phyloP scores from a whole-genome alignment of 164 flowering plant species.

The Buxus sempervirens region DNA sequence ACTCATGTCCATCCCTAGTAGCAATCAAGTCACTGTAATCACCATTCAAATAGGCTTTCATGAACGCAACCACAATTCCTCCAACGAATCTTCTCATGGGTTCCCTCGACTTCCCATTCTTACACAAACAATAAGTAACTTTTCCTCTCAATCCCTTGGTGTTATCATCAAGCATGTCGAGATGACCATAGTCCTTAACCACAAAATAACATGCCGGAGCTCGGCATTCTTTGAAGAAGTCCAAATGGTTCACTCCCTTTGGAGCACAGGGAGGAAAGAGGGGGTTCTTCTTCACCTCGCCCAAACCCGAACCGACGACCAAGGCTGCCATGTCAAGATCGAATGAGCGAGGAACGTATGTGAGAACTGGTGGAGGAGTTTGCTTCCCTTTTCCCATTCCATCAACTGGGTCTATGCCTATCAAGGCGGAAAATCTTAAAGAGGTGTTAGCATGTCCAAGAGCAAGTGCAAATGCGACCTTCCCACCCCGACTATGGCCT shows the following conservation, averaged over 20 bases:
- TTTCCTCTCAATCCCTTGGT: constrained; percentile 71
- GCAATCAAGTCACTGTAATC: constrained; percentile 31
- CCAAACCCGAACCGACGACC: constrained; percentile 78
- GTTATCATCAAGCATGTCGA: constrained; percentile 82
- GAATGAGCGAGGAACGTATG: constrained; percentile 67
- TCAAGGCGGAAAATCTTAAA: constrained; percentile 54
- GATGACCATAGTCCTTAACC: constrained; percentile 73
- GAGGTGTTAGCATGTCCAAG: constrained; percentile 30
- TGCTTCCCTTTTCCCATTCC: constrained; percentile 73
- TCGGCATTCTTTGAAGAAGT: constrained; percentile 56
- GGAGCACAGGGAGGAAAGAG: constrained; percentile 88
- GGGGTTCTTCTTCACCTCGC: constrained; percentile 49
- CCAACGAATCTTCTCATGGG: constrained; percentile 88
- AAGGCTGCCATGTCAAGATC: constrained; percentile 50
- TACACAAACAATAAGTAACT: constrained; percentile 61
- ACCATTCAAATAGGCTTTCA: constrained; percentile 56
- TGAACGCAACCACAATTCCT: constrained; percentile 67
- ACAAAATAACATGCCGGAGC: constrained; percentile 66
- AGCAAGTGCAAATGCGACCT: constrained; percentile 74
- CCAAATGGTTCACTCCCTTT: constrained; percentile 73
- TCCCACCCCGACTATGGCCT: constrained; percentile 90
- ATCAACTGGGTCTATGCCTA: constrained; percentile 96
- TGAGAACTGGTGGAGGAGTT: constrained; percentile 75
- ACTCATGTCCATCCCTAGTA: constrained; percentile 28
- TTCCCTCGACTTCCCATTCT: constrained; percentile 74